Conservation (phyloP, 768 basidiomycete genomes). For the Leccinum longicurvipes region DNA sequence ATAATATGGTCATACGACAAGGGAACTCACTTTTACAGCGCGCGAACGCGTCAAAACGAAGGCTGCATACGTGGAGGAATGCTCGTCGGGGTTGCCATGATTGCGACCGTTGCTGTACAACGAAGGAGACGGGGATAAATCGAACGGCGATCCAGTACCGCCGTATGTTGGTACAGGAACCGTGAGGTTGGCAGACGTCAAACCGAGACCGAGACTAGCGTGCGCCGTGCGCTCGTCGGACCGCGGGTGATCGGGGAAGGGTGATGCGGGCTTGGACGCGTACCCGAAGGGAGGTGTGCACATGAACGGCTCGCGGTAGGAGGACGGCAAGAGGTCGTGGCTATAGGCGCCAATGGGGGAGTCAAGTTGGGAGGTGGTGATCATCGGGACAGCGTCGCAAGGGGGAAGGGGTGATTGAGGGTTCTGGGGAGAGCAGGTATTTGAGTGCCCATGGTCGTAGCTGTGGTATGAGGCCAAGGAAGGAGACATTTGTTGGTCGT, state of each 20-base stretch:
- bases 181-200: conserved; percentile 3
- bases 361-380: conserved; percentile 7
- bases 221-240: conserved; percentile 2
- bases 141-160: conserved; percentile 30
- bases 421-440: conserved; percentile 17
- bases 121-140: conserved; percentile 26
- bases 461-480: conserved; percentile 17
- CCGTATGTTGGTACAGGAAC: neutral
- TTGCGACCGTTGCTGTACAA: conserved; percentile 5
- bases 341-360: neutral
- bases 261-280: conserved; percentile 8
- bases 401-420: neutral
- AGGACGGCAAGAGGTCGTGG: conserved; percentile 5
- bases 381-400: conserved; percentile 18
- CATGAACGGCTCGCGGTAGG: conserved; percentile 8
- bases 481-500: conserved; percentile 34
- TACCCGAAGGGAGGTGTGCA: neutral
- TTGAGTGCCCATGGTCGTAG: conserved; percentile 19
- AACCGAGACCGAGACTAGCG: no score
- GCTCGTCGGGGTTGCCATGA: conserved; percentile 7
- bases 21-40: conserved; percentile 46
- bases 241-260: conserved; percentile 1
- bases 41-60: conserved; percentile 52
- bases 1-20: neutral
- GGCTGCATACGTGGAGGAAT: conserved; percentile 26